Percentiles rank a stretch among this genome's conserved stretches.
Evolutionary conservation across 2,329 filamentous ascomycete genomes (phyloP).

Genomic region (Corinectria fuckeliana): DNA sequence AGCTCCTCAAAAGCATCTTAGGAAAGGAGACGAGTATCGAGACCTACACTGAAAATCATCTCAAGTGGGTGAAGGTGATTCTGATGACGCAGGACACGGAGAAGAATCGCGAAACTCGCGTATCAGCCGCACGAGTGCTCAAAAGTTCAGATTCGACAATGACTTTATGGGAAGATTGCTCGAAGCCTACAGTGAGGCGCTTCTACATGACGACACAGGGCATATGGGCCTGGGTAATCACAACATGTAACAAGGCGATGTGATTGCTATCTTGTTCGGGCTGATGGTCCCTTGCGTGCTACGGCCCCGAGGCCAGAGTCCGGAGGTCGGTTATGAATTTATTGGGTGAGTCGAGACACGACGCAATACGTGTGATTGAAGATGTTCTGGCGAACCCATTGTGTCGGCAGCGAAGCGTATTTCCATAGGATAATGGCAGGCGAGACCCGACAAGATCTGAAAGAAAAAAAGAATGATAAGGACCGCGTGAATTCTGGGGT

Average conservation of each 20-base stretch:
- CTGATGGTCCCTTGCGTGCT: slow-evolving; percentile 21
- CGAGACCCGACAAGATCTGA: slow-evolving; percentile 13
- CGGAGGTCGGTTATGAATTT: slow-evolving; percentile 24
- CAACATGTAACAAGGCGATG: slow-evolving; percentile 15
- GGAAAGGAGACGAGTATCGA: neutral
- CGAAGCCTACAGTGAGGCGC: slow-evolving; percentile 20
- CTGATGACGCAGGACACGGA: slow-evolving; percentile 9
- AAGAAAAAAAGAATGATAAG: neutral
- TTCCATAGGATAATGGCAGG: slow-evolving; percentile 29
- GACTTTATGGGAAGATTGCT: slow-evolving; percentile 9
- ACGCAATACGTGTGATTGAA: too few relatives aligned
- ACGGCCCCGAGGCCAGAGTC: slow-evolving; percentile 6
- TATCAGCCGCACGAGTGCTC: neutral
- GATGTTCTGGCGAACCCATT: neutral
- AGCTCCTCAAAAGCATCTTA: neutral
- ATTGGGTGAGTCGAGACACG: slow-evolving; percentile 21
- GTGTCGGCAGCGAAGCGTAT: slow-evolving; percentile 24
- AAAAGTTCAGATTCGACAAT: slow-evolving; percentile 12
- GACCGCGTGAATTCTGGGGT: neutral
- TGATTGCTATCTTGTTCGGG: slow-evolving; percentile 22
- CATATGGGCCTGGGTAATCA: slow-evolving; percentile 32
- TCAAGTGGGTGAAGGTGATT: slow-evolving; percentile 12
- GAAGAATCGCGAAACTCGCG: slow-evolving; percentile 1
- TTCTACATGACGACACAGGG: slow-evolving; percentile 23
- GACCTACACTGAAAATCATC: slow-evolving; percentile 18